Evolutionary conservation across 169 alveolate species (phyloP).

Genomic region (Plasmodium vivax): DNA sequence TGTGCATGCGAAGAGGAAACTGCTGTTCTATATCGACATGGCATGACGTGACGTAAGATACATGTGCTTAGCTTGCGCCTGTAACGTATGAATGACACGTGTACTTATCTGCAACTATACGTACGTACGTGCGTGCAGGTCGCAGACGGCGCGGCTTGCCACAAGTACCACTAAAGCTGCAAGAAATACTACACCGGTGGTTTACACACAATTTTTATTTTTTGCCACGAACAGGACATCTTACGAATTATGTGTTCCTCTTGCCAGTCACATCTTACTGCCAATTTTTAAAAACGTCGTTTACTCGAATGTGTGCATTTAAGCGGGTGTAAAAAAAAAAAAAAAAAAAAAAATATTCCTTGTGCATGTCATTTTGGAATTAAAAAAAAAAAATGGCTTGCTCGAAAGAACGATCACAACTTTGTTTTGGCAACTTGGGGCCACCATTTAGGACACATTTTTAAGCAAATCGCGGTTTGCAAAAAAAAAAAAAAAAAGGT

Average conservation of each 20-base stretch:
- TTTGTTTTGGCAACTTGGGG: background rate
- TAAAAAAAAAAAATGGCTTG: background rate
- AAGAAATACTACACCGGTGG: background rate
- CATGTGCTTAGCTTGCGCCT: background rate
- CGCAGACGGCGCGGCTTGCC: background rate
- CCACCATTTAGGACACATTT: background rate
- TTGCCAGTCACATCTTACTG: background rate
- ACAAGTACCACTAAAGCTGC: background rate
- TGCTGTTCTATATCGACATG: background rate
- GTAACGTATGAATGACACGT: background rate
- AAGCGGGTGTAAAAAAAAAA: background rate
- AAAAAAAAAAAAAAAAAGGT: background rate
- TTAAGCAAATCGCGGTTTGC: background rate
- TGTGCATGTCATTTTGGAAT: background rate
- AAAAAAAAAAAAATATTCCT: background rate
- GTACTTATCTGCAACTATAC: background rate
- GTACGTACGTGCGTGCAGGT: background rate
- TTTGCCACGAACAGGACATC: conserved; percentile 3
- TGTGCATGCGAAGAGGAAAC: background rate
- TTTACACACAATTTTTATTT: conserved; percentile 3
- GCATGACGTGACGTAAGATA: background rate
- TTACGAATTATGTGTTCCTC: background rate
- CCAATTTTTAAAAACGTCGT: background rate
- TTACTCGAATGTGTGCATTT: background rate
- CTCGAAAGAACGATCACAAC: background rate